Percentiles rank a stretch among this genome's conserved stretches.
phyloP scores from a whole-genome alignment of 2,329 filamentous ascomycete species.

The Cordyceps militaris region DNA sequence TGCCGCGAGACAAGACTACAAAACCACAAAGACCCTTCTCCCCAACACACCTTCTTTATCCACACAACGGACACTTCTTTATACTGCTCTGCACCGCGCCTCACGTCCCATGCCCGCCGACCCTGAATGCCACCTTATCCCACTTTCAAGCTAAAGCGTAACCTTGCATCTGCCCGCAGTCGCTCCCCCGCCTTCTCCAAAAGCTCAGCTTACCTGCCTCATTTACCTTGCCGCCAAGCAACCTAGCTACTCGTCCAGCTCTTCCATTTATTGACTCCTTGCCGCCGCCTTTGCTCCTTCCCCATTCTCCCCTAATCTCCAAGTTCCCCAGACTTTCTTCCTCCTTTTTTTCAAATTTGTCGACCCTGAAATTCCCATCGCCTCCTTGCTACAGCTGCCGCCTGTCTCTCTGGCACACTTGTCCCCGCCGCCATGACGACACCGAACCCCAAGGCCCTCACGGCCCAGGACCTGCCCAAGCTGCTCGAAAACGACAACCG shows the following conservation, averaged over 20 bases:
- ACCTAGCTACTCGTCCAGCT: not conserved
- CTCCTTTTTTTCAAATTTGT: no score
- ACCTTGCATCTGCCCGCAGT: not conserved
- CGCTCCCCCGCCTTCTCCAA: constrained; percentile 6
- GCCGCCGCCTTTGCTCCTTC: no score
- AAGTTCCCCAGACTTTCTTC: no score
- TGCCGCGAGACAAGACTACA: no score
- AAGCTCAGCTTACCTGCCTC: not conserved
- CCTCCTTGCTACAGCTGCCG: not conserved
- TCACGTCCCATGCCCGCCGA: no score
- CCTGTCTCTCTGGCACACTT: not conserved
- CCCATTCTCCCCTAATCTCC: no score
- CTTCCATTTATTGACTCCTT: not conserved
- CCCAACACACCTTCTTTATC: no score
- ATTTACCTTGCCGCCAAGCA: not conserved
- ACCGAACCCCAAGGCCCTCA: constrained; percentile 29
- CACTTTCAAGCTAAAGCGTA: not conserved
- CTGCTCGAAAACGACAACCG: constrained; percentile 42
- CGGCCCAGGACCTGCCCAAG: constrained; percentile 52
- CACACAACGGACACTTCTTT: no score
- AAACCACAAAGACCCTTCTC: no score
- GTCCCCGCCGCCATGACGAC: constrained; percentile 12
- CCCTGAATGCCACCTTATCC: not conserved
- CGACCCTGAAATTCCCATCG: not conserved
- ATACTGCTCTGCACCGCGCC: no score